Evolutionary conservation across 257 asterid genomes (phyloP).

Genomic region (Solanum stenotomum): DNA sequence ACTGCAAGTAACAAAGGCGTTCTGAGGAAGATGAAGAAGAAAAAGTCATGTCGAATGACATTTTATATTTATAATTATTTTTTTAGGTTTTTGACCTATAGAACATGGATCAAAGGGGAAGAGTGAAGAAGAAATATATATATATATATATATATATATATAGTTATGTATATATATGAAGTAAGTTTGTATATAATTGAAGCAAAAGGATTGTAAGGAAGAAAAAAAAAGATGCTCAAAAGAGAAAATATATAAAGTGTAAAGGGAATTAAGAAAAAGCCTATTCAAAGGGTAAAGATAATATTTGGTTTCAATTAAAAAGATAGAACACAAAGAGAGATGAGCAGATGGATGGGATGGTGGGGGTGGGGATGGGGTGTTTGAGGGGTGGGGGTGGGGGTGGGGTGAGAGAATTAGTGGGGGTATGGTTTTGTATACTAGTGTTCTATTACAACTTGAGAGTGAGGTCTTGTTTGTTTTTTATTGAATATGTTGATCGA

Average conservation of each 20-base stretch:
- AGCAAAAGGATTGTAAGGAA: background rate
- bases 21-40: slow-evolving; percentile 15
- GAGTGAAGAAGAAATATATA: background rate
- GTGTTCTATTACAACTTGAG: background rate
- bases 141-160: background rate
- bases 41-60: slow-evolving; percentile 35
- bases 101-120: background rate
- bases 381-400: background rate
- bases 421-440: background rate
- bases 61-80: background rate
- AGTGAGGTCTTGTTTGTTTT: background rate
- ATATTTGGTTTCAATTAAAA: background rate
- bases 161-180: background rate
- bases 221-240: background rate
- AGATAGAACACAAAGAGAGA: slow-evolving; percentile 1
- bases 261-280: slow-evolving; percentile 10
- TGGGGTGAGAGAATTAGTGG: background rate
- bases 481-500: background rate
- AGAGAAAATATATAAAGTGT: background rate
- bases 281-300: background rate
- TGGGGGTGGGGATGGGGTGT: background rate
- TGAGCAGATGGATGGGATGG: background rate
- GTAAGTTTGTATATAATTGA: background rate
- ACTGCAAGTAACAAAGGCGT: slow-evolving; percentile 56
- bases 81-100: background rate